Conservation (phyloP, 1,284 basidiomycete species). For the Puccinia triticina region DNA sequence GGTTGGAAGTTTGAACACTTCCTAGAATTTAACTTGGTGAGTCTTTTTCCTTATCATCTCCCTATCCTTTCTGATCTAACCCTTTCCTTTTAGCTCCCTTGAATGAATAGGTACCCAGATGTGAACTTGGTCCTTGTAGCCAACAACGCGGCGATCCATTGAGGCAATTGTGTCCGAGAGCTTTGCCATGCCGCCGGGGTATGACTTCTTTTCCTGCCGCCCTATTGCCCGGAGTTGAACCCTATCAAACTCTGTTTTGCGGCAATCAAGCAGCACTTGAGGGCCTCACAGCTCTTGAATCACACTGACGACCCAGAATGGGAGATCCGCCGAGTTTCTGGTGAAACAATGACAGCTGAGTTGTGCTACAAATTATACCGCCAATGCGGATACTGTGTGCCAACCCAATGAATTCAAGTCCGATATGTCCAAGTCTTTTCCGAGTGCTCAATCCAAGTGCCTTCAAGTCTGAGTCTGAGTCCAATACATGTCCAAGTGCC, state of each 20-base stretch:
- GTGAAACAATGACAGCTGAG: background rate
- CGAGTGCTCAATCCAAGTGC: too few relatives aligned
- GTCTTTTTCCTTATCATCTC: background rate
- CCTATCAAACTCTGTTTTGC: background rate
- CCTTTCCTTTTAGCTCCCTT: background rate
- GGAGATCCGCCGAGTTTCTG: background rate
- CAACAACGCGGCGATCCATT: too few relatives aligned
- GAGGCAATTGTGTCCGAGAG: background rate
- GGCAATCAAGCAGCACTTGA: background rate
- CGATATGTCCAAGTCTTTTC: too few relatives aligned
- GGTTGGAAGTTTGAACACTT: constrained; percentile 1
- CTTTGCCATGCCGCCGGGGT: background rate
- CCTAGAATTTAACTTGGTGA: background rate
- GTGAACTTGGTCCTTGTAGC: too few relatives aligned
- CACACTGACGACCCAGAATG: background rate
- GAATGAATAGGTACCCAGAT: too few relatives aligned
- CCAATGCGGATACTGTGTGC: background rate
- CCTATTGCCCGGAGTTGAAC: background rate
- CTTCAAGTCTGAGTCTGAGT: too few relatives aligned
- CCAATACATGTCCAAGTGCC: too few relatives aligned
- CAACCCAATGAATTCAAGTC: too few relatives aligned
- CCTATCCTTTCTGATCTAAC: too few relatives aligned
- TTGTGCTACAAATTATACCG: background rate
- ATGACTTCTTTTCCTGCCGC: background rate
- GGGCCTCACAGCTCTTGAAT: background rate